These are phyloP conservation scores for Fusarium ramigenum DNA, from an alignment of 2,329 filamentous ascomycete genomes.

Conservation along the genomic window DNA sequence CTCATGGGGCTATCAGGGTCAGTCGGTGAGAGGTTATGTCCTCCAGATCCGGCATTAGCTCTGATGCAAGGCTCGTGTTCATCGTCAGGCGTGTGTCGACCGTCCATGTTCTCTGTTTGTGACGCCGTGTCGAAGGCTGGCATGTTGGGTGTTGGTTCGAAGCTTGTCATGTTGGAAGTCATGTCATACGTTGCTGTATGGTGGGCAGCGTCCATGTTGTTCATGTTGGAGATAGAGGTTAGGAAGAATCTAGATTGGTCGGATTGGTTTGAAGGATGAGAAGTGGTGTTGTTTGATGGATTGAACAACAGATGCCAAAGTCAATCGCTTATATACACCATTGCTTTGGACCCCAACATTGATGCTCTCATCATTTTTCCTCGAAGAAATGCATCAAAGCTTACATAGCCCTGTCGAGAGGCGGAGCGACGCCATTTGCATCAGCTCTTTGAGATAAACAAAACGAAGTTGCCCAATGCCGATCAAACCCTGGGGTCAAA, in stretches of 20 bases:
- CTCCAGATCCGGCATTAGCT: not conserved
- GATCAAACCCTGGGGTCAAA: too few species aligned
- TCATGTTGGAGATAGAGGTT: not conserved
- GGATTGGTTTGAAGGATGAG: not conserved
- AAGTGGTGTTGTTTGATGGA: not conserved
- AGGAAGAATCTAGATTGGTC: not conserved
- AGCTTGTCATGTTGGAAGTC: not conserved
- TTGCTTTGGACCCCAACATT: not conserved
- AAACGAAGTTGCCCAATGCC: not conserved
- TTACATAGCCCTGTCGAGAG: not conserved
- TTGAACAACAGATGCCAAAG: too few species aligned
- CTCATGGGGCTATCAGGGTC: constrained; percentile 1
- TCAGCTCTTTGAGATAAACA: not conserved
- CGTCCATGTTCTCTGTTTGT: not conserved
- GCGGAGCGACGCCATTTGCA: not conserved
- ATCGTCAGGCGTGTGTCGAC: not conserved
- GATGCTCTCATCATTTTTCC: not conserved
- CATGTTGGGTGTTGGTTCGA: not conserved
- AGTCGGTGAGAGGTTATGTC: not conserved
- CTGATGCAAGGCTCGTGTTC: not conserved
- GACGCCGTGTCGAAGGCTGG: not conserved
- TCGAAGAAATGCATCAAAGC: not conserved
- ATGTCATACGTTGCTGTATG: not conserved
- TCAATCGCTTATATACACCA: not conserved
- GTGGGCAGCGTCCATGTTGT: not conserved